A percentile compares a stretch with the other conserved stretches of the same genome.
Evolutionary conservation across 148 eudicot species (phyloP).

Genomic region (Camellia lanceoleosa): DNA sequence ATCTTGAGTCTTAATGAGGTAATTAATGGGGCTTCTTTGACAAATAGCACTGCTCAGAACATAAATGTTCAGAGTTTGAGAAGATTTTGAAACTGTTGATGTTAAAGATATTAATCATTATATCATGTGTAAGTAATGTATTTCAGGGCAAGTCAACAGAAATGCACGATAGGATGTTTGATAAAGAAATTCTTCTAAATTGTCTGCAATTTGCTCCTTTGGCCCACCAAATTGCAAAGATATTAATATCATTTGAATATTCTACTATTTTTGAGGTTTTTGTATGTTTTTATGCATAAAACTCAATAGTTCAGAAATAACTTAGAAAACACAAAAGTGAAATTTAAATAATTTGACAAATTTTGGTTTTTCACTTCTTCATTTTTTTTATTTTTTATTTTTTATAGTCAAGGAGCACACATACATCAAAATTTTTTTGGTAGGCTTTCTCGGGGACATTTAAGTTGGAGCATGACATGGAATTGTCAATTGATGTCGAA

Average conservation of each 20-base stretch:
- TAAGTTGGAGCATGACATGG: neutral
- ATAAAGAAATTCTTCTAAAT: neutral
- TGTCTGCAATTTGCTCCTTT: neutral
- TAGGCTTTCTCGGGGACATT: neutral
- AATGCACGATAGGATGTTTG: neutral
- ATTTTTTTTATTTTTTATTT: neutral
- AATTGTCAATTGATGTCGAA: neutral
- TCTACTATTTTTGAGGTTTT: neutral
- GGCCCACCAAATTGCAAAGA: neutral
- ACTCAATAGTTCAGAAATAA: neutral
- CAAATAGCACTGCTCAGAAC: slow-evolving; percentile 6
- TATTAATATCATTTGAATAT: neutral
- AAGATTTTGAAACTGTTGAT: neutral
- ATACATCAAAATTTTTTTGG: neutral
- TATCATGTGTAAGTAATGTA: neutral
- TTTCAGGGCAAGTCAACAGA: neutral
- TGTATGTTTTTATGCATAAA: neutral
- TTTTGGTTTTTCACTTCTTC: neutral
- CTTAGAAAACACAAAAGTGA: neutral
- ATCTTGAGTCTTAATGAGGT: slow-evolving; percentile 73
- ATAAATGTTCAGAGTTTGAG: neutral
- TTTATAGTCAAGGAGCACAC: neutral
- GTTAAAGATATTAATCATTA: neutral
- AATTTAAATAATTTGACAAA: neutral
- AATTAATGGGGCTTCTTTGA: slow-evolving; percentile 37